These are phyloP conservation scores for Penicillium glabrum DNA, from an alignment of 2,329 filamentous ascomycete genomes.

Conservation along the genomic window DNA sequence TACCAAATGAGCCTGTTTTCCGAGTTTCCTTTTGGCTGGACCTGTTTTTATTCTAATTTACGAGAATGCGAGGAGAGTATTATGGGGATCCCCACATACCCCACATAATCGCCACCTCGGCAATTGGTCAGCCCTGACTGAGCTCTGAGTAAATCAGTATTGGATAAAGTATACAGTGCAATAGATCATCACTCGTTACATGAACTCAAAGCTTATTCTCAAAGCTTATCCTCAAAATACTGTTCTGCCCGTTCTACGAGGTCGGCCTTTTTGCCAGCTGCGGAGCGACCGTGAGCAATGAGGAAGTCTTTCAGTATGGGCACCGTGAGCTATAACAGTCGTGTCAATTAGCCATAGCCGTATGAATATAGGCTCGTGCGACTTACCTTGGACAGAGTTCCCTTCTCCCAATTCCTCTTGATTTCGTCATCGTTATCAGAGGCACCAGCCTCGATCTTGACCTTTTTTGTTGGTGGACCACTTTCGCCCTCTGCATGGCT, in stretches of 20 bases:
- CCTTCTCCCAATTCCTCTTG: conserved; percentile 42
- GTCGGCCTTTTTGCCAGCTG: conserved; percentile 51
- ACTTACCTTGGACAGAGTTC: conserved; percentile 42
- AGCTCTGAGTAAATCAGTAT: neutral
- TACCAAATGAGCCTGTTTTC: neutral
- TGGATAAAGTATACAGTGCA: neutral
- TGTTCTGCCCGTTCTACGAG: conserved; percentile 52
- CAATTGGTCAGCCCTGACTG: neutral
- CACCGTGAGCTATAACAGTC: conserved; percentile 43
- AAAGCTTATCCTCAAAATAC: conserved; percentile 43
- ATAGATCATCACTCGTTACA: neutral
- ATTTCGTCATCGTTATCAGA: conserved; percentile 39
- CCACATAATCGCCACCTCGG: neutral
- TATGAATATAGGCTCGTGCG: neutral
- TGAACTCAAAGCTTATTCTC: conserved; percentile 18
- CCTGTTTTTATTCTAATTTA: neutral
- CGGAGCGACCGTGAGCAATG: conserved; percentile 41
- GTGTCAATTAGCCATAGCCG: conserved; percentile 3
- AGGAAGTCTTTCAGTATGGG: conserved; percentile 49
- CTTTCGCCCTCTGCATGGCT: conserved; percentile 17
- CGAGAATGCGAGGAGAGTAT: neutral
- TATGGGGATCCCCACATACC: neutral
- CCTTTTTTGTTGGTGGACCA: conserved; percentile 44
- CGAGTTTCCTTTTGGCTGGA: neutral
- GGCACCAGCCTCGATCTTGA: conserved; percentile 40